Base-by-base conservation (phyloP, 495 filamentous ascomycete species). In the Xylaria curta region DNA sequence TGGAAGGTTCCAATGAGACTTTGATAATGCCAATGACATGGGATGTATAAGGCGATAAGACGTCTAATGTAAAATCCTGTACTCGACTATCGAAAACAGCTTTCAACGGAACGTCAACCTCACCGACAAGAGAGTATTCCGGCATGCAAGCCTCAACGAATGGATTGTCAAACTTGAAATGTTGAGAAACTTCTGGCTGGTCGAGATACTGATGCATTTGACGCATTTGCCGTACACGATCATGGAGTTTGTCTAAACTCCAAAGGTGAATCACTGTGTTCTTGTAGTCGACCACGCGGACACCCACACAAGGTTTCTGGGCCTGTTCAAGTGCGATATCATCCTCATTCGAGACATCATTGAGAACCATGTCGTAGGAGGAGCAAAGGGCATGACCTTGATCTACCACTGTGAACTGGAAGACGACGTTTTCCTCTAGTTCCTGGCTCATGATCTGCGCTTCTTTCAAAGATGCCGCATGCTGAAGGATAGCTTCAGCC, bases 401-500 rank as follows among this genome's bases (percentile, higher is more conserved):
- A 72, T 97, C 94, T 36, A 98, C 89, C 68, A 98, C 89, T 21
- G 94, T 91, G 78, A 97, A 98, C 81, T 99, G 96, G 81, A 99
- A 99, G 44, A 95, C 92, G 19, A 97, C 91, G 73, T 90, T 90
- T 82, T 97, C 96, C 75, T 96, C 94, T 87, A 99, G 93, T 72
- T 94, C 94, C 70, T 97, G 94, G 82, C 97, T 98, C 92, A 99
- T 95, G 62, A 99, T 90, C 78, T 99, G 96, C 4, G 95, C 97
- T 79, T 99, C 96, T 80, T 99, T 99, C 51, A 98, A 81, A 46
- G 89, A 89, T 15, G 92, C 89, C 9, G 95, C 95, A 81, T 97
- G 89, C 74, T 97, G 93, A 31, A 99, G 80, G 38, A 98, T 89
- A 17, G 91, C 90, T 80, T 98, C 96, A n/a, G 95, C 94, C 92